phyloP scores from a whole-genome alignment of 2,329 filamentous ascomycete genomes.

The Juglanconis juglandina region DNA sequence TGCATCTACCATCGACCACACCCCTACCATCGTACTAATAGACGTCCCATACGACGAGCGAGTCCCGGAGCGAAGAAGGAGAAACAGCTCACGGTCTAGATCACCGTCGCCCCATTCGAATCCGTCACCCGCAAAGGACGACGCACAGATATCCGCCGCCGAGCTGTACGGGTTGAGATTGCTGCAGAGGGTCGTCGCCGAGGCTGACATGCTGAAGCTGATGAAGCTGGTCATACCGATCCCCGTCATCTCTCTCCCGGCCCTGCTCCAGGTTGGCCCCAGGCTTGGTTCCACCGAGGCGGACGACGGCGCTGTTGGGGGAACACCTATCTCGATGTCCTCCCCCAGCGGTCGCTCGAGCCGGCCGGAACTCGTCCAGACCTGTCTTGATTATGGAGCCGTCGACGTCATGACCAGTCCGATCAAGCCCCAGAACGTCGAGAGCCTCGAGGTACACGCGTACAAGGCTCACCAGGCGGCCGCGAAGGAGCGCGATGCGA shows the following conservation, averaged over 20 bases:
- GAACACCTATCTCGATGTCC: background rate
- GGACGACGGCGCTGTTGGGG: conserved; percentile 3
- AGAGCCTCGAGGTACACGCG: conserved; percentile 75
- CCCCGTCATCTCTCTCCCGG: conserved; percentile 40
- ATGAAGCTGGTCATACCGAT: conserved; percentile 56
- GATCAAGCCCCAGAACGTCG: conserved; percentile 68
- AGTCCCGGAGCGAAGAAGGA: conserved; percentile 31
- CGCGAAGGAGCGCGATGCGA: conserved; percentile 66
- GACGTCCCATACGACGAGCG: conserved; percentile 53
- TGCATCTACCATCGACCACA: conserved; percentile 47
- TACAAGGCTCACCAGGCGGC: conserved; percentile 79
- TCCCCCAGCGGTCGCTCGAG: background rate
- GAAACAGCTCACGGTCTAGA: conserved; percentile 28
- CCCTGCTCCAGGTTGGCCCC: conserved; percentile 3
- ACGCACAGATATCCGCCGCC: conserved; percentile 37
- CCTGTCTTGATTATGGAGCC: conserved; percentile 81
- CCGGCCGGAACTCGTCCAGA: conserved; percentile 32
- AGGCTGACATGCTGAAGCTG: conserved; percentile 53
- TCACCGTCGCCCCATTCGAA: conserved; percentile 45
- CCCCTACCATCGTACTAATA: conserved; percentile 55
- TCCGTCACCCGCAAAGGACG: conserved; percentile 25
- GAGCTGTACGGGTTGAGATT: conserved; percentile 54
- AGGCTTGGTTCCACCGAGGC: background rate
- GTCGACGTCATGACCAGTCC: conserved; percentile 82
- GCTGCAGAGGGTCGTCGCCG: conserved; percentile 55